Base-by-base conservation (phyloP, 2,329 filamentous ascomycete species). In the Akanthomyces muscarius region DNA sequence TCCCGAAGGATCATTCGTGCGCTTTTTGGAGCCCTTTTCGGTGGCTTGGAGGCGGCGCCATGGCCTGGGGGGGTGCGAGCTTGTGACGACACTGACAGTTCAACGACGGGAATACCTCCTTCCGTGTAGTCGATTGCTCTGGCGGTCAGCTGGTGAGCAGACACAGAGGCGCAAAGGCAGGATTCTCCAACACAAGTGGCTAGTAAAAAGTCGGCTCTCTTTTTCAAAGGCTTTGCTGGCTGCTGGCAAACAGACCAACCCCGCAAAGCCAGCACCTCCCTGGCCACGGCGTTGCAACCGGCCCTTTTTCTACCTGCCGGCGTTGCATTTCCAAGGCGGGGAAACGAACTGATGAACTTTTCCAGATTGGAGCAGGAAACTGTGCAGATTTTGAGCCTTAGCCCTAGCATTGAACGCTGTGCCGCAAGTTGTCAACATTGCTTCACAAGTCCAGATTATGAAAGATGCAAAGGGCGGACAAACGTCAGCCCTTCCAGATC, bases 21-120 rank as follows among this genome's bases (percentile, higher is more conserved):
- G 36, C 38, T 60, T 52, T 52, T 28, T n/a, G 30, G 5, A 33
- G 8, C 5, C 8, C 21, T 21, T 48, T 44, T 30, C 10, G 16
- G 50, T 58, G 58, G 38, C 58, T 61, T 28, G n/a, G 25, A 51
- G 50, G 50, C 50, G 41, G 38, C 58, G 58, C 58, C 50, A 53
- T 28, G n/a, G 25, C 25, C 33, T 11, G 33, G 33, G 33, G 10
- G 33, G 18, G 7, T 21, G 36, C 8, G 25, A 44, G 44, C 47
- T 50, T 51, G 33, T 30, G 59, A 54, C 59, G 30, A 33, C 42
- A 53, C 52, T 21, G 52, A n/a, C 7, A 36, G 10, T 14, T 42
- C 33, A 55, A 42, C 36, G 30, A 58, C 55, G 21, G 44, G n/a
- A 58, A 50, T 50, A 42, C 36, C n/a, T 28, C 6, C 21, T 38